Conservation (phyloP, 2,329 filamentous ascomycete species). For the Iodosphaeria phyllophila region DNA sequence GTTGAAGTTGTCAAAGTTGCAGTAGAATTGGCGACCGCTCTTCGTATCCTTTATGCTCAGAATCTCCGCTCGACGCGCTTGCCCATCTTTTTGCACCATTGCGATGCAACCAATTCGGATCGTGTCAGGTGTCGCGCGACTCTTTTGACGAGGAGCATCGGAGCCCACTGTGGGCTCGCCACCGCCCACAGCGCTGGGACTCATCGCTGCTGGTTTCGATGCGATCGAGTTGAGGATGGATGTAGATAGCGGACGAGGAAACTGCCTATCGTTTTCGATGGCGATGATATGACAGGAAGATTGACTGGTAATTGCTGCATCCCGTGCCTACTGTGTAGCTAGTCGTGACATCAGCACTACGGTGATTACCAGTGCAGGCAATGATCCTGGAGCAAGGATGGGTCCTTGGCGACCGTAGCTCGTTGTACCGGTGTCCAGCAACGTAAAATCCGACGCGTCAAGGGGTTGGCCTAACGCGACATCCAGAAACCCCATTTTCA, state of each 20-base stretch:
- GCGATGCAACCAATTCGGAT: slow-evolving; percentile 44
- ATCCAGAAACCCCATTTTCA: too few relatives aligned
- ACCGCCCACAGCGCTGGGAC: slow-evolving; percentile 24
- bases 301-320: too few relatives aligned
- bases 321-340: too few relatives aligned
- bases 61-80: slow-evolving; percentile 83
- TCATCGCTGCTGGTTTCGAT: slow-evolving; percentile 29
- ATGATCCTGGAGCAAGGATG: too few relatives aligned
- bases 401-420: too few relatives aligned
- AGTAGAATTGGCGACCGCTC: slow-evolving; percentile 78
- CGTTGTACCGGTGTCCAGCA: too few relatives aligned
- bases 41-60: slow-evolving; percentile 85
- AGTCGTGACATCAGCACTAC: too few relatives aligned
- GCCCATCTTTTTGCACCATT: slow-evolving; percentile 52
- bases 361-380: too few relatives aligned
- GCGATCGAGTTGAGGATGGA: slow-evolving; percentile 8
- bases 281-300: too few relatives aligned
- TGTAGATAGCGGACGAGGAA: slow-evolving; percentile 16
- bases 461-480: too few relatives aligned
- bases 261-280: slow-evolving; percentile 1
- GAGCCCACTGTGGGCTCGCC: slow-evolving; percentile 37
- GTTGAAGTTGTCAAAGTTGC: slow-evolving; percentile 97
- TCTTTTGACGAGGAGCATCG: slow-evolving; percentile 45
- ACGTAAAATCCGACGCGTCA: too few relatives aligned
- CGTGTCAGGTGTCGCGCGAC: slow-evolving; percentile 69